A percentile compares a stretch with the other conserved stretches of the same genome.
Evolutionary conservation across 108 stramenopile species (phyloP).

Genomic region (Phaeodactylum tricornutum): DNA sequence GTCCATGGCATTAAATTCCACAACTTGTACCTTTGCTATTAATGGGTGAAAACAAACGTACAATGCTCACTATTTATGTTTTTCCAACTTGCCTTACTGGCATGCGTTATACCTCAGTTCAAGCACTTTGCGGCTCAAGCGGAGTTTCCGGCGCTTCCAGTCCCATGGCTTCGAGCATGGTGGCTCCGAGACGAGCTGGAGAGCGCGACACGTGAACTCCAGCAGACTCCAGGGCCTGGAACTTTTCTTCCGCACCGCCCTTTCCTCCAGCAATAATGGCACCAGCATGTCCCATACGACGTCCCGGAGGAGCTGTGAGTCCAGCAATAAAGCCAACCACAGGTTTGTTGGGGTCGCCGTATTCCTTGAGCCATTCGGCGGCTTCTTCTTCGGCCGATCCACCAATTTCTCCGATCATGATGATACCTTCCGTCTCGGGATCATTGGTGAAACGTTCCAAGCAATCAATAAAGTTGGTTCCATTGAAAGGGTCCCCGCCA

Average conservation of each 20-base stretch:
- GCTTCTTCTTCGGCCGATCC: constrained; percentile 97
- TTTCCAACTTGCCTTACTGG: no score
- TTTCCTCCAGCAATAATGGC: constrained; percentile 98
- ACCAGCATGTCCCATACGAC: constrained; percentile 99
- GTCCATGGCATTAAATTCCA: no score
- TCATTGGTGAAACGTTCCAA: constrained; percentile 95
- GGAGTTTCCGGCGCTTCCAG: constrained; percentile 7
- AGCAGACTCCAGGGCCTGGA: constrained; percentile 87
- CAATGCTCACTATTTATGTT: no score
- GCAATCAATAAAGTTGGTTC: constrained; percentile 98
- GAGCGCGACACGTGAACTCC: constrained; percentile 90
- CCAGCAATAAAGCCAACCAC: constrained; percentile 99
- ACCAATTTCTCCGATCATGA: constrained; percentile 99
- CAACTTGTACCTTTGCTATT: no score
- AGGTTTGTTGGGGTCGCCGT: constrained; percentile 96
- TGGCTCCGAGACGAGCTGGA: constrained; percentile 89
- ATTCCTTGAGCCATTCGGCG: constrained; percentile 92
- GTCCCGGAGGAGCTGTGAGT: constrained; percentile 97
- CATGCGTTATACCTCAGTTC: no score
- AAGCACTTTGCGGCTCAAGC: no score
- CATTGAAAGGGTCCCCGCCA: constrained; percentile 99
- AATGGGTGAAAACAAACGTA: no score
- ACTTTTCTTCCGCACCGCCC: constrained; percentile 94
- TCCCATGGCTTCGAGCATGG: constrained; percentile 95
- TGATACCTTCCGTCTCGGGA: constrained; percentile 96